Evolutionary conservation across 495 filamentous ascomycete species (phyloP).

Genomic region (Penicillium coffeae): DNA sequence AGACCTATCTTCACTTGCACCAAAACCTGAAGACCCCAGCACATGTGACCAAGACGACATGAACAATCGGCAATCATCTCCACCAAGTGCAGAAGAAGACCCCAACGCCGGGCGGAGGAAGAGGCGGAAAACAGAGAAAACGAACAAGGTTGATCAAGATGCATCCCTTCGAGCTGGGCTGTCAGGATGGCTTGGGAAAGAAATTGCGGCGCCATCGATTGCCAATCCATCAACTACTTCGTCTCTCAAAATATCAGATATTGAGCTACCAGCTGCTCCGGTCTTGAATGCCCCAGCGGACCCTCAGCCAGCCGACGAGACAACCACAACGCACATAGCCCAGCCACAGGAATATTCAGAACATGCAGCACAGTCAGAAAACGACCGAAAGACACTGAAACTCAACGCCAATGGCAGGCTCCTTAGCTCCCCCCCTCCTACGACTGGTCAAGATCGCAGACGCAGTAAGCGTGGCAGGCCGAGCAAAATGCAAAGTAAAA

Average conservation of each 20-base stretch:
- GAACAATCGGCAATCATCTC: not conserved
- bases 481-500: conserved; percentile 19
- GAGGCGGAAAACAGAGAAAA: conserved; percentile 48
- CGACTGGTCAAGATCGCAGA: conserved; percentile 23
- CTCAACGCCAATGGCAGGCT: conserved; percentile 56
- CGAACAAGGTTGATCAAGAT: conserved; percentile 7
- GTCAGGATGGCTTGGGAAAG: conserved; percentile 20
- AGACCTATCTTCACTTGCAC: not conserved
- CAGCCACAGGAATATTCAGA: not conserved
- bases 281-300: not conserved
- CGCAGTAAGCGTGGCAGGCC: conserved; percentile 18
- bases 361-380: not conserved
- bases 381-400: conserved; percentile 46
- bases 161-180: conserved; percentile 8
- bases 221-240: not conserved
- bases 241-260: not conserved
- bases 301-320: not conserved
- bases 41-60: not conserved
- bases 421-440: conserved; percentile 43
- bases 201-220: not conserved
- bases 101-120: conserved; percentile 45
- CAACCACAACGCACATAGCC: not conserved
- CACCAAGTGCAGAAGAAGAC: conserved; percentile 31
- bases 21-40: not conserved
- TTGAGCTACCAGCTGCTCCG: not conserved